Evolutionary conservation across 306 rosid species (phyloP).

Genomic region (Quercus glauca): DNA sequence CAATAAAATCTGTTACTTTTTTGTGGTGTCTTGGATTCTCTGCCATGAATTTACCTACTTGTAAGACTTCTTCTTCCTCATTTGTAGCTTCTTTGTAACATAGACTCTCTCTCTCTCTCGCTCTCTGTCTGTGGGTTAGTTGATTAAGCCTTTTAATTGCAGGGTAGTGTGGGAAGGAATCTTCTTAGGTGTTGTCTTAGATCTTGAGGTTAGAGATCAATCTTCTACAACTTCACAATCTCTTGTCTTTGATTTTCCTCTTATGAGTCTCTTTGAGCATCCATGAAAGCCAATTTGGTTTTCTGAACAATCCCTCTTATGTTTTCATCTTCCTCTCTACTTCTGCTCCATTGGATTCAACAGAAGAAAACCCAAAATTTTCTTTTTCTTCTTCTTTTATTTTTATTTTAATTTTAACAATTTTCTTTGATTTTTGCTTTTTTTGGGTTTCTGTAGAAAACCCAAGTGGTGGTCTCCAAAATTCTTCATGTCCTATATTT

Average conservation of each 20-base stretch:
- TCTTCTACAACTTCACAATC: neutral
- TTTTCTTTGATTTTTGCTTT: neutral
- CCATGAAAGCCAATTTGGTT: neutral
- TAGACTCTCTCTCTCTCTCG: slow-evolving; percentile 21
- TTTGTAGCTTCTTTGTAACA: slow-evolving; percentile 2
- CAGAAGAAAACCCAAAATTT: neutral
- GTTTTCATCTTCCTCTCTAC: neutral
- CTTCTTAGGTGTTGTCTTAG: slow-evolving; percentile 15
- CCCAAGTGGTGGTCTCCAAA: neutral
- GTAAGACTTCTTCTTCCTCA: slow-evolving; percentile 23
- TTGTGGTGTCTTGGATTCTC: neutral
- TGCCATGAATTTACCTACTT: slow-evolving; percentile 28
- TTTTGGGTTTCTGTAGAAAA: neutral
- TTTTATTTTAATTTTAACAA: neutral
- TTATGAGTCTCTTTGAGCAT: neutral
- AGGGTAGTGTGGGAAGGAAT: slow-evolving; percentile 4
- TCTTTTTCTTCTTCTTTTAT: neutral
- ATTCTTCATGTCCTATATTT: too few species aligned
- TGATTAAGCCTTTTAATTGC: slow-evolving; percentile 12
- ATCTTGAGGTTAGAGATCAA: slow-evolving; percentile 42
- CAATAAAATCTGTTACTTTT: neutral
- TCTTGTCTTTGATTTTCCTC: neutral
- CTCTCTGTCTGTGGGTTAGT: neutral
- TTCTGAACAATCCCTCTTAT: slow-evolving; percentile 1
- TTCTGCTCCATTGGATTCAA: neutral